Conservation (phyloP, 257 asterid species). For the Parsonsia alboflavescens region DNA sequence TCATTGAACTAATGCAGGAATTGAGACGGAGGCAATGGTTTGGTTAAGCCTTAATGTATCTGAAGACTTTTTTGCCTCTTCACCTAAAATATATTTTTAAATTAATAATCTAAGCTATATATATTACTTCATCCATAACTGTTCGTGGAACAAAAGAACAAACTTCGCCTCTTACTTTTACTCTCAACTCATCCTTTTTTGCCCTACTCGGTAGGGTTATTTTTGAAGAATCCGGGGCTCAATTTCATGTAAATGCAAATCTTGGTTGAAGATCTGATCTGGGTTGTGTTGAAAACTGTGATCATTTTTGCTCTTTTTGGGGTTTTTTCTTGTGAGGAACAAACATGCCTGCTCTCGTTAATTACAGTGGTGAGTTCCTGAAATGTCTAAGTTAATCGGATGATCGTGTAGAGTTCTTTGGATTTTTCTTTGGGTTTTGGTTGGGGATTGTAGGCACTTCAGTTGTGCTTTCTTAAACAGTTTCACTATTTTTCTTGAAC, state of each 20-base stretch:
- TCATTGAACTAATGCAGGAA: slow-evolving; percentile 50
- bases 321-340: slow-evolving; percentile 46
- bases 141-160: slow-evolving; percentile 20
- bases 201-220: slow-evolving; percentile 61
- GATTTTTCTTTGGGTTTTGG: slow-evolving; percentile 7
- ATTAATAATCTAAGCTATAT: not conserved
- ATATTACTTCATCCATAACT: not conserved
- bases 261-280: slow-evolving; percentile 48
- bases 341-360: slow-evolving; percentile 88
- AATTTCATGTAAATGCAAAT: slow-evolving; percentile 48
- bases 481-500: not conserved
- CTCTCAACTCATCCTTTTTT: slow-evolving; percentile 31
- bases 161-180: not conserved
- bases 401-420: not conserved
- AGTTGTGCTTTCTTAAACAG: not conserved
- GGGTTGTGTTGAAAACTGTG: slow-evolving; percentile 43
- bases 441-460: not conserved
- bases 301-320: slow-evolving; percentile 39
- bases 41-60: slow-evolving; percentile 24
- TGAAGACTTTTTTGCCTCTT: slow-evolving; percentile 39
- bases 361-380: slow-evolving; percentile 71
- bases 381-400: not conserved
- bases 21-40: slow-evolving; percentile 15
- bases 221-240: slow-evolving; percentile 17
- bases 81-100: slow-evolving; percentile 30